Percentiles rank a stretch among this genome's conserved stretches.
phyloP scores from a whole-genome alignment of 108 stramenopile genomes.

The Fragilaria radians region DNA sequence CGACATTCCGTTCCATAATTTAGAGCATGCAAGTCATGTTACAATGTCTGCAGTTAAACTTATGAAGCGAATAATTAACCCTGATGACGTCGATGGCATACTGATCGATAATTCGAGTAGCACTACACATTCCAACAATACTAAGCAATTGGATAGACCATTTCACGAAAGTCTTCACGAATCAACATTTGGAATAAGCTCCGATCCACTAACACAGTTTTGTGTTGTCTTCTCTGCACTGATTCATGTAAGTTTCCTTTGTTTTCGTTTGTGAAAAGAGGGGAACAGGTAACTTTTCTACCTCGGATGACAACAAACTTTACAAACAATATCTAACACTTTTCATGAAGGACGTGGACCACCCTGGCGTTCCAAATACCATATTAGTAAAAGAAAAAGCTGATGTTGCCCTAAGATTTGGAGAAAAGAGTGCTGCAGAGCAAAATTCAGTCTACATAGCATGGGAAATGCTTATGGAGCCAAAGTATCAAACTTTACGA shows the following conservation, averaged over 20 bases:
- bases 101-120: neutral
- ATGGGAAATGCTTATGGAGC: constrained; percentile 17
- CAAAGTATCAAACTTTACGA: constrained; percentile 13
- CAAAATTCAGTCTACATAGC: constrained; percentile 21
- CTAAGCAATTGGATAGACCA: neutral
- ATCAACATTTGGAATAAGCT: constrained; percentile 26
- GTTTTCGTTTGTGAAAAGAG: too few relatives aligned
- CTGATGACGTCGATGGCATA: constrained; percentile 4
- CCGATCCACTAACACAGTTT: constrained; percentile 25
- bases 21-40: constrained; percentile 39
- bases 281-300: too few relatives aligned
- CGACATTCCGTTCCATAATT: constrained; percentile 33
- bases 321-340: too few relatives aligned
- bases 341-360: constrained; percentile 20
- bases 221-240: constrained; percentile 25
- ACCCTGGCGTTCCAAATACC: constrained; percentile 25
- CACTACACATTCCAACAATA: neutral
- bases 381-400: constrained; percentile 17
- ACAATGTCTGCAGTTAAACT: constrained; percentile 13
- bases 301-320: too few relatives aligned
- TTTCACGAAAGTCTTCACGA: neutral
- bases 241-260: constrained; percentile 9
- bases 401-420: constrained; percentile 12
- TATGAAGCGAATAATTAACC: constrained; percentile 22
- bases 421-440: constrained; percentile 13